These are phyloP conservation scores for Cyclotella cryptica DNA, from an alignment of 108 stramenopile genomes.

Conservation along the genomic window DNA sequence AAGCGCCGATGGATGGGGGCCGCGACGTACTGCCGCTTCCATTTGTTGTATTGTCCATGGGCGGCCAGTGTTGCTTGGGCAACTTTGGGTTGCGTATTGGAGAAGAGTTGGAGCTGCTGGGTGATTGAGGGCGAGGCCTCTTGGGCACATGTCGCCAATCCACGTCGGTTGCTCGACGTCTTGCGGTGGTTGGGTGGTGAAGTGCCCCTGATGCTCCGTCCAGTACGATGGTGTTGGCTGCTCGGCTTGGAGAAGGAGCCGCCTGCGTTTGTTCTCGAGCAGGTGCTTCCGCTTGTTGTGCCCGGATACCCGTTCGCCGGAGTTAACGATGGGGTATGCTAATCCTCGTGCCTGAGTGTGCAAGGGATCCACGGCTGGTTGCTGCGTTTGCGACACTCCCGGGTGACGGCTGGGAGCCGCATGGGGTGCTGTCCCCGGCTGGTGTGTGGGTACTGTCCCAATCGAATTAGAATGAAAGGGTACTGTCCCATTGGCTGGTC, in stretches of 20 bases:
- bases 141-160: not conserved
- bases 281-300: not conserved
- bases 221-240: not conserved
- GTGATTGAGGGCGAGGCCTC: too few species aligned
- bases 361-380: too few species aligned
- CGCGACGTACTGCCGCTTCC: not conserved
- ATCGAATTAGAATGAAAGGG: too few species aligned
- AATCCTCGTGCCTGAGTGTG: too few species aligned
- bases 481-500: too few species aligned
- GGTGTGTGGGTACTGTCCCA: too few species aligned
- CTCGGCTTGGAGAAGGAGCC: not conserved
- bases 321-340: not conserved
- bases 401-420: too few species aligned
- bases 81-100: not conserved
- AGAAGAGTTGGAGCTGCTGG: not conserved
- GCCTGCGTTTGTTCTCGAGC: not conserved
- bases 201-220: not conserved
- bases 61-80: too few species aligned
- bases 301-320: not conserved
- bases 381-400: too few species aligned
- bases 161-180: too few species aligned
- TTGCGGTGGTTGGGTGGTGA: not conserved
- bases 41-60: slow-evolving; percentile 7
- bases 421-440: too few species aligned
- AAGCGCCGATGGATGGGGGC: not conserved